Evolutionary conservation across 2,329 filamentous ascomycete genomes (phyloP).

Genomic region (Stachybotrys echinatus): DNA sequence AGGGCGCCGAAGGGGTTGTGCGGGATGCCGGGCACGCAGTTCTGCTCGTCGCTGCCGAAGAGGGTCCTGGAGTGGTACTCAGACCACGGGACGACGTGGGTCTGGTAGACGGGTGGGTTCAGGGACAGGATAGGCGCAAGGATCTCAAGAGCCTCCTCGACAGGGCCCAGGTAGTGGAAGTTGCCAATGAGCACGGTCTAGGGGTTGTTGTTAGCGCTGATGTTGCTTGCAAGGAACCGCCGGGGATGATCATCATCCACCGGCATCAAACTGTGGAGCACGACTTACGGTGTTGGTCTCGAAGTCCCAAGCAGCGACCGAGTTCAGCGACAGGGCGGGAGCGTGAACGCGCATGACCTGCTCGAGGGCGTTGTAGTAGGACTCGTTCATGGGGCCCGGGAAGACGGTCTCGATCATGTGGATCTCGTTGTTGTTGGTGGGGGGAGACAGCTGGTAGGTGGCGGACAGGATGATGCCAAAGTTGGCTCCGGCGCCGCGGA

Average conservation of each 20-base stretch:
- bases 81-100: background rate
- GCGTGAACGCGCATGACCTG: background rate
- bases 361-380: background rate
- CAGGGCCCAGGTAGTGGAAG: background rate
- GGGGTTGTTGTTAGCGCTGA: too few relatives aligned
- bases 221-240: too few relatives aligned
- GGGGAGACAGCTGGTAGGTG: background rate
- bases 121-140: background rate
- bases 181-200: background rate
- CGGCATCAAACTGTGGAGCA: too few relatives aligned
- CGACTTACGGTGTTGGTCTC: background rate
- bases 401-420: background rate
- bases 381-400: background rate
- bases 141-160: background rate
- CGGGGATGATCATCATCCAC: too few relatives aligned
- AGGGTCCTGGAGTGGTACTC: background rate
- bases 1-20: background rate
- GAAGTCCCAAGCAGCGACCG: background rate
- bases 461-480: background rate
- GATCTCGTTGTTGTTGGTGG: background rate
- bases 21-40: background rate
- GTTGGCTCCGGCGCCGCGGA: slow-evolving; percentile 1
- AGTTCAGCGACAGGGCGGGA: background rate
- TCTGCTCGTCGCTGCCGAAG: background rate
- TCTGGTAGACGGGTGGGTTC: background rate